Conservation (phyloP, 768 basidiomycete species). For the Suillus fuscotomentosus region DNA sequence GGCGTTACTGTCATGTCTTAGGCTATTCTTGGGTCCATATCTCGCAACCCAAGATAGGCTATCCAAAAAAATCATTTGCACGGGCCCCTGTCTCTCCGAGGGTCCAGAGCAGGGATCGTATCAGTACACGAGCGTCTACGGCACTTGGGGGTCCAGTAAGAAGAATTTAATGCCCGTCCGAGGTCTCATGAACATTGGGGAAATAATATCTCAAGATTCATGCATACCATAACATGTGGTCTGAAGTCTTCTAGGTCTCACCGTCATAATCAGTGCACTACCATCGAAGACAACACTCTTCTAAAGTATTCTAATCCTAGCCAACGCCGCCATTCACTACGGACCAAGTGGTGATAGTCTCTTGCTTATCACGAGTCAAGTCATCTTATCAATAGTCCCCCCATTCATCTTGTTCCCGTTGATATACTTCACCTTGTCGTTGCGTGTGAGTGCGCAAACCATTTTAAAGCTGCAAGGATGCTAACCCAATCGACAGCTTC, state of each 20-base stretch:
- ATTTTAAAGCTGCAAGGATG: conserved; percentile 22
- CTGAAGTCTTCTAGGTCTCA: conserved; percentile 31
- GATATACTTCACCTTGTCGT: no score
- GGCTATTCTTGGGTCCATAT: conserved; percentile 83
- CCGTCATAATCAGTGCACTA: no score
- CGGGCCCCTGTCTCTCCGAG: conserved; percentile 1
- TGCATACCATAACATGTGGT: conserved; percentile 63
- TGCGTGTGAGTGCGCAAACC: no score
- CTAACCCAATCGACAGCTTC: not conserved
- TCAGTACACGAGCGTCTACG: conserved; percentile 4
- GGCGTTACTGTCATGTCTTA: conserved; percentile 93
- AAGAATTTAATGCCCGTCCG: conserved; percentile 23
- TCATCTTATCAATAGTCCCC: no score
- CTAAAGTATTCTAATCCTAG: conserved; percentile 74
- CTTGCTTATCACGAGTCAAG: no score
- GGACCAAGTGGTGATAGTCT: conserved; percentile 13
- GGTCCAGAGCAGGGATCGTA: not conserved
- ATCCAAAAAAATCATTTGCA: conserved; percentile 29
- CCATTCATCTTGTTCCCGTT: no score
- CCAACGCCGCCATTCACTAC: conserved; percentile 79
- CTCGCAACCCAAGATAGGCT: conserved; percentile 82
- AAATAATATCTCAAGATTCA: conserved; percentile 42
- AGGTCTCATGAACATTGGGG: conserved; percentile 51
- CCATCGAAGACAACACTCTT: not conserved
- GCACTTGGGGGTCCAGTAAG: conserved; percentile 10